A percentile compares a stretch with the other conserved stretches of the same genome.
phyloP scores from a whole-genome alignment of 2,329 filamentous ascomycete species.

The Lasiodiplodia sp. region DNA sequence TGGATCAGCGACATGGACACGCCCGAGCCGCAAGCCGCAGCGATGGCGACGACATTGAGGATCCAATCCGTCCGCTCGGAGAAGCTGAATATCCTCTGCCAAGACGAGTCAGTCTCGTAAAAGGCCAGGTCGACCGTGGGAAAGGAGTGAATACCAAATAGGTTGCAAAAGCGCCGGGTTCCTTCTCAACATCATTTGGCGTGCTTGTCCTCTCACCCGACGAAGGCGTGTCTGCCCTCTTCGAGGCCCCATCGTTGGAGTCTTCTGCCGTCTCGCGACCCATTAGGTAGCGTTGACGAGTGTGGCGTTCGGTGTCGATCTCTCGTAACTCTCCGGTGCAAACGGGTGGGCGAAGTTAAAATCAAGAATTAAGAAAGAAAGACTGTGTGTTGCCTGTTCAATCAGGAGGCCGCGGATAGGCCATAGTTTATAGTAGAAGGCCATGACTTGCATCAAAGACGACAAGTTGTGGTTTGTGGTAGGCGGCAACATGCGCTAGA shows the following conservation, averaged over 20 bases:
- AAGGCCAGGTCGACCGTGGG: too few relatives aligned
- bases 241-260: neutral
- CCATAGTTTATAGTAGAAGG: neutral
- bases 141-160: neutral
- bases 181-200: neutral
- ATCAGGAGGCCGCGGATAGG: neutral
- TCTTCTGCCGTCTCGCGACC: slow-evolving; percentile 1
- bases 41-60: slow-evolving; percentile 41
- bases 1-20: slow-evolving; percentile 58
- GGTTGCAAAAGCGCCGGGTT: slow-evolving; percentile 3
- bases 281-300: neutral
- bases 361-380: neutral
- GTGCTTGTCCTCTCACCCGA: neutral
- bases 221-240: neutral
- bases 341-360: too few relatives aligned
- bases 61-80: slow-evolving; percentile 43
- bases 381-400: neutral
- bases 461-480: neutral
- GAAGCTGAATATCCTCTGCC: slow-evolving; percentile 45
- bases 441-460: neutral
- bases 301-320: neutral
- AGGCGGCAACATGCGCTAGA: neutral
- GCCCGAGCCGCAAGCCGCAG: slow-evolving; percentile 53
- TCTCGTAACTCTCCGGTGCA: too few relatives aligned
- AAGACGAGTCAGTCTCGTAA: neutral